phyloP scores from a whole-genome alignment of 2,329 filamentous ascomycete genomes.

The Cladosporium sp. region DNA sequence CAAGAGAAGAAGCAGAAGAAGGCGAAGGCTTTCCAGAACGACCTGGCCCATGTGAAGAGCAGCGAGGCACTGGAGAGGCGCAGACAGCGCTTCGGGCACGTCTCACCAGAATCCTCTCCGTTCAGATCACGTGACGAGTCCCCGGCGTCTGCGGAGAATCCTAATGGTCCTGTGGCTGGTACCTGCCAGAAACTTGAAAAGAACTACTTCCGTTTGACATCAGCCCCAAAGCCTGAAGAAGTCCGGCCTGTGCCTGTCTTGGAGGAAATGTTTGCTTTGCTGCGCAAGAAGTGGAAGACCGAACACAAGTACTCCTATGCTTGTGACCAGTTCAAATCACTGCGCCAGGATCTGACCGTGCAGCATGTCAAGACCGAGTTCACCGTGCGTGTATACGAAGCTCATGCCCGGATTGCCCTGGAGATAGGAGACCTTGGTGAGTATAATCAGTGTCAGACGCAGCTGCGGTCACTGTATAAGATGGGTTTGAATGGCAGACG shows the following conservation, averaged over 20 bases:
- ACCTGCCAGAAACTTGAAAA: constrained; percentile 85
- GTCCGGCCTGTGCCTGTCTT: constrained; percentile 83
- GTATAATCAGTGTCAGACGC: constrained; percentile 99
- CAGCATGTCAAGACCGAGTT: constrained; percentile 97
- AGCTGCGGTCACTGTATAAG: constrained; percentile 87
- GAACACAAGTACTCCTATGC: constrained; percentile 96
- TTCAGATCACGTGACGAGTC: constrained; percentile 48
- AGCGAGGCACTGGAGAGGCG: constrained; percentile 84
- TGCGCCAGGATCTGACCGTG: constrained; percentile 96
- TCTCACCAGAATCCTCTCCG: constrained; percentile 55
- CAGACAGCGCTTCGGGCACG: constrained; percentile 71
- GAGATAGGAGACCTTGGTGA: constrained; percentile 99
- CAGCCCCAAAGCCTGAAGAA: constrained; percentile 81
- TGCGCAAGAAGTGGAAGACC: constrained; percentile 92
- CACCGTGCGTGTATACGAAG: constrained; percentile 94
- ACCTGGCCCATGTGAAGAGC: constrained; percentile 73
- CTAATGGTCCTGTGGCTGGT: constrained; percentile 73
- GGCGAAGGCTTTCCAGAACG: constrained; percentile 42
- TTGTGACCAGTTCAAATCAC: constrained; percentile 98
- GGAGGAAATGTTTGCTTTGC: constrained; percentile 77
- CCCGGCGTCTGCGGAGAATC: constrained; percentile 45
- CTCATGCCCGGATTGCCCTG: constrained; percentile 93
- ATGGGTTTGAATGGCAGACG: constrained; percentile 84
- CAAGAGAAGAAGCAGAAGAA: constrained; percentile 46
- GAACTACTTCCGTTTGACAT: constrained; percentile 88